Base-by-base conservation (phyloP, 208 protist species). In the Tritrichomonas foetus region DNA sequence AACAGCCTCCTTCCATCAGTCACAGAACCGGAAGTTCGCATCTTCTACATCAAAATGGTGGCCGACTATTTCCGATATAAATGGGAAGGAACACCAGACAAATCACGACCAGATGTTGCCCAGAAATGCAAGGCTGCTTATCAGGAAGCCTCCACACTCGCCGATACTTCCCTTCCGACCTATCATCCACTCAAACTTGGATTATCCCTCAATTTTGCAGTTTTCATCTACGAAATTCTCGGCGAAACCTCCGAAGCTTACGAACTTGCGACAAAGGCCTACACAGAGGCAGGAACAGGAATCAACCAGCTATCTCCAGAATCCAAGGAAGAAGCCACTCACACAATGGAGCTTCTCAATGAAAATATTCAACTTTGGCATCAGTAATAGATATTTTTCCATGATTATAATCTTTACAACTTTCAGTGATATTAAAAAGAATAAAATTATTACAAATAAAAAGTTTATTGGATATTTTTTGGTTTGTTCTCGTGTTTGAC, bases 171-270 rank as follows among this genome's bases (percentile, higher is more conserved):
- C 39, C 25, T 78, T 1, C 69, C 69, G 20, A 44, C 69, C 9
- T 78, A 78, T 44, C 69, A 78, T 44, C 69, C 69, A 78, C 69
- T 78, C 20, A 36, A 25, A 78, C 36, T 78, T 44, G 69, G 69
- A 47, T 44, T 78, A 22, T 36, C 33, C 20, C 69, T 78, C 20
- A 78, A 78, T 20, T 78, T 78, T 44, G 69, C 69, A 47, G 69
- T 78, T 78, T 78, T 78, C 36, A 78, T 78, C 44, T 78, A 78
- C 69, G 69, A 78, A 78, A 78, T 78, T 47, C 36, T 78, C 3
- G 36, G 36, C 36, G 69, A 78, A 25, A 78, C 69, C 20, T 36
- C 69, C 39, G 69, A 78, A 78, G 69, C 69, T 78, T 44, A 78
- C 20, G 69, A 78, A 47, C 36, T 78, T 47, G 69, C 69, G 2